Conservation (phyloP, 305 asterid genomes). For the Lippia alba region DNA sequence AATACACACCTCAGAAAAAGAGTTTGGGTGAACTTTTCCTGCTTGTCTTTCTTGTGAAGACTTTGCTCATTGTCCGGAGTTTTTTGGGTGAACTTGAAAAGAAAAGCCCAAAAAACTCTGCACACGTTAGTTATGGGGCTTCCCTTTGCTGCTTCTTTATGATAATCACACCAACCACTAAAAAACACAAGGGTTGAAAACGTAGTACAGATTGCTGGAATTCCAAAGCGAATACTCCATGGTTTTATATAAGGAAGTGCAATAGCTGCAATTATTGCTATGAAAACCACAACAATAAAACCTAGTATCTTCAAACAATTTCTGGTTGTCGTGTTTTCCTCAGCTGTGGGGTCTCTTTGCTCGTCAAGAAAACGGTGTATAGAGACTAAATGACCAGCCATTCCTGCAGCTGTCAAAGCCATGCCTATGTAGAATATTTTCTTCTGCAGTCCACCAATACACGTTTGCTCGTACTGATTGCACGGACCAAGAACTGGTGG, state of each 20-base stretch:
- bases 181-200: conserved; percentile 26
- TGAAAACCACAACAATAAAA: conserved; percentile 1
- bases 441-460: conserved; percentile 45
- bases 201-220: conserved; percentile 20
- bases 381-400: conserved; percentile 46
- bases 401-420: conserved; percentile 26
- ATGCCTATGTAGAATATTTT: conserved; percentile 53
- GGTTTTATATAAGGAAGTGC: background rate
- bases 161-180: conserved; percentile 20
- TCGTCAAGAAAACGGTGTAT: conserved; percentile 27
- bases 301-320: background rate
- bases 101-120: conserved; percentile 48
- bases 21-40: too few species aligned
- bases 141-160: background rate
- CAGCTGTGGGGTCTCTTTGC: too few species aligned
- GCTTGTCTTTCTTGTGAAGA: too few species aligned
- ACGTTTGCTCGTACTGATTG: conserved; percentile 37
- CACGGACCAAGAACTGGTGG: conserved; percentile 61
- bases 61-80: too few species aligned
- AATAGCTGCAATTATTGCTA: conserved; percentile 22
- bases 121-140: conserved; percentile 36
- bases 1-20: too few species aligned
- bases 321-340: background rate
- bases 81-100: conserved; percentile 29
- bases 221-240: conserved; percentile 31